A percentile compares a stretch with the other conserved stretches of the same genome.
Conservation (phyloP, 345 rosid genomes). For the Clarkia xantiana region DNA sequence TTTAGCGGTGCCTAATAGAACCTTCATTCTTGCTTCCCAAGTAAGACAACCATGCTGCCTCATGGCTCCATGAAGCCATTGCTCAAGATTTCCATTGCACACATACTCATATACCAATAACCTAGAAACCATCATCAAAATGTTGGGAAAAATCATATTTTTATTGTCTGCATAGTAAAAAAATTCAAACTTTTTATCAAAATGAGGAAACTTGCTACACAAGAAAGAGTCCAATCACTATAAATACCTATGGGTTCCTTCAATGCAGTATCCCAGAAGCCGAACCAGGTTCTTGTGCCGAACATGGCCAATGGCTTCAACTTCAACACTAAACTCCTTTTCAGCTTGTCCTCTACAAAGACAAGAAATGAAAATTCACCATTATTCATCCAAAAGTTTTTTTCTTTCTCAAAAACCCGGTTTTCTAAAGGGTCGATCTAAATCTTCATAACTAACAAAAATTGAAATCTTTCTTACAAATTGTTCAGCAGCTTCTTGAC, state of each 20-base stretch:
- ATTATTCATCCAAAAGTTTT: too few species aligned
- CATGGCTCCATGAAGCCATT: conserved; percentile 91
- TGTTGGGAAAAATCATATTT: neutral
- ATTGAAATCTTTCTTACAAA: conserved; percentile 55
- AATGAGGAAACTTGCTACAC: neutral
- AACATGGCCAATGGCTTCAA: conserved; percentile 93
- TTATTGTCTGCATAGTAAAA: neutral
- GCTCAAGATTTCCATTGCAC: conserved; percentile 88
- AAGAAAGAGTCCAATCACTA: too few species aligned
- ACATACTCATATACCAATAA: conserved; percentile 79
- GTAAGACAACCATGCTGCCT: conserved; percentile 59
- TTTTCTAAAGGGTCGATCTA: neutral
- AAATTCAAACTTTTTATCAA: neutral
- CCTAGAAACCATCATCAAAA: conserved; percentile 18
- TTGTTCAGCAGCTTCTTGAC: conserved; percentile 90
- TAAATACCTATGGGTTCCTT: conserved; percentile 81
- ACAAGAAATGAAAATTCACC: conserved; percentile 1
- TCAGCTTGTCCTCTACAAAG: conserved; percentile 82
- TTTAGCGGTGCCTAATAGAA: conserved; percentile 85
- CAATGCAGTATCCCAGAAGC: conserved; percentile 90
- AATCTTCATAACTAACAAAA: neutral
- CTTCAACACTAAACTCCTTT: conserved; percentile 92
- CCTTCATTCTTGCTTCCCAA: conserved; percentile 83
- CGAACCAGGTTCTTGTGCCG: conserved; percentile 93
- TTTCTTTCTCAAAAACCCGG: too few species aligned